phyloP scores from a whole-genome alignment of 495 filamentous ascomycete genomes.

The Rostrohypoxylon terebratum region DNA sequence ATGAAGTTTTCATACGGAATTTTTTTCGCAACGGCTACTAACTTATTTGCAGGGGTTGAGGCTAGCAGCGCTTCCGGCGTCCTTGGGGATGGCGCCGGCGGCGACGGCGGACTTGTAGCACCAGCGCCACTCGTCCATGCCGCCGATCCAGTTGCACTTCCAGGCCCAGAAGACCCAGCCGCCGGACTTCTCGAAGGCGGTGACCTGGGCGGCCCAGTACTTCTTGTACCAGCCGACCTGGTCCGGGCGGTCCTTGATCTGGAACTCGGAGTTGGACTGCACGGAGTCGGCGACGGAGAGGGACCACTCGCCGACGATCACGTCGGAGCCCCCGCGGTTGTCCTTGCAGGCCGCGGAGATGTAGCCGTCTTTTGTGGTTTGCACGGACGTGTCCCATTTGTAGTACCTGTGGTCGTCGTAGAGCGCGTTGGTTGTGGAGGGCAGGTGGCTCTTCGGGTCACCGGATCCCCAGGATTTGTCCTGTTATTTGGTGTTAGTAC shows the following conservation, averaged over 20 bases:
- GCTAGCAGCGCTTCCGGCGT: slow-evolving; percentile 37
- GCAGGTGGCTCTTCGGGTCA: slow-evolving; percentile 43
- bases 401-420: slow-evolving; percentile 63
- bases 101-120: slow-evolving; percentile 65
- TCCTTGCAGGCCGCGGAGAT: slow-evolving; percentile 63
- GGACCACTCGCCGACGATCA: slow-evolving; percentile 70
- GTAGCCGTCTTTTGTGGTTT: slow-evolving; percentile 60
- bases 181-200: slow-evolving; percentile 66
- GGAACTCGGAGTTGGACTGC: slow-evolving; percentile 59
- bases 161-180: slow-evolving; percentile 76
- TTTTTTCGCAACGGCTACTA: background rate
- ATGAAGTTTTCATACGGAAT: background rate
- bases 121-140: slow-evolving; percentile 70
- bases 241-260: slow-evolving; percentile 49
- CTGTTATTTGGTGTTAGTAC: slow-evolving; percentile 49
- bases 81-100: slow-evolving; percentile 62
- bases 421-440: slow-evolving; percentile 39
- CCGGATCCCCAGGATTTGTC: slow-evolving; percentile 53
- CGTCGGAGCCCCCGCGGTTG: slow-evolving; percentile 57
- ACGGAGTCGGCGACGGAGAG: slow-evolving; percentile 60
- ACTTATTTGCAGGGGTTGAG: slow-evolving; percentile 41
- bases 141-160: slow-evolving; percentile 61
- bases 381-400: slow-evolving; percentile 62
- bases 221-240: slow-evolving; percentile 65
- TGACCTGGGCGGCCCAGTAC: slow-evolving; percentile 72